These are phyloP conservation scores for Centrapalus pauciflorus DNA, from an alignment of 129 eudicot species.

Conservation along the genomic window DNA sequence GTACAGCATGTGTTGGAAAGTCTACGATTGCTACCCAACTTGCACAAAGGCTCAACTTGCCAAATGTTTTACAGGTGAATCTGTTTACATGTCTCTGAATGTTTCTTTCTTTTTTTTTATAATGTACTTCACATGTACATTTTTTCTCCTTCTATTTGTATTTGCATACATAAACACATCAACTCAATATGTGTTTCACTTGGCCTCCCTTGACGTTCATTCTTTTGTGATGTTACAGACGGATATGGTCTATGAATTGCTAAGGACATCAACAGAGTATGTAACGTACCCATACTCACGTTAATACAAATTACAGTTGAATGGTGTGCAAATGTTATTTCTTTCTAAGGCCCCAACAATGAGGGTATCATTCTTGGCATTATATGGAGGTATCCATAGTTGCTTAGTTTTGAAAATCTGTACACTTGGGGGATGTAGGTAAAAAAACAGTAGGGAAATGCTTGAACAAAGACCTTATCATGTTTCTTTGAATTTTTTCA, in stretches of 20 bases:
- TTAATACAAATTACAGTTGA: not conserved
- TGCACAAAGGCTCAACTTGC: slow-evolving; percentile 97
- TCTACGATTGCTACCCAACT: slow-evolving; percentile 99
- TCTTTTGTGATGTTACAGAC: slow-evolving; percentile 61
- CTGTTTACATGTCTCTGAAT: slow-evolving; percentile 5
- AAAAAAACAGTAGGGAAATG: not conserved
- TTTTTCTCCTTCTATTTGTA: not conserved
- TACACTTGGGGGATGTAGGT: not conserved
- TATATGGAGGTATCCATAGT: too few relatives aligned
- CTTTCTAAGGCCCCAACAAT: not conserved
- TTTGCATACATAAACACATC: not conserved
- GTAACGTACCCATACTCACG: slow-evolving; percentile 19
- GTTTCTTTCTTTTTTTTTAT: not conserved
- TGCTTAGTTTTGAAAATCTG: not conserved
- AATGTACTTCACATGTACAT: not conserved
- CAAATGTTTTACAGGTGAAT: slow-evolving; percentile 92
- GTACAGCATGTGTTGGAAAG: slow-evolving; percentile 96
- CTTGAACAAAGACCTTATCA: not conserved
- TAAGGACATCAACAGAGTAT: slow-evolving; percentile 96
- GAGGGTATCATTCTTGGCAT: not conserved
- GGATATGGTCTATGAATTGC: slow-evolving; percentile 95
- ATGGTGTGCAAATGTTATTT: not conserved
- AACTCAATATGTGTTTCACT: slow-evolving; percentile 7
- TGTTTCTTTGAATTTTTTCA: too few relatives aligned
- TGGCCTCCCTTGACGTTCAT: slow-evolving; percentile 18